phyloP scores from a whole-genome alignment of 179 eudicot species.

The Amaranthus tricolor region DNA sequence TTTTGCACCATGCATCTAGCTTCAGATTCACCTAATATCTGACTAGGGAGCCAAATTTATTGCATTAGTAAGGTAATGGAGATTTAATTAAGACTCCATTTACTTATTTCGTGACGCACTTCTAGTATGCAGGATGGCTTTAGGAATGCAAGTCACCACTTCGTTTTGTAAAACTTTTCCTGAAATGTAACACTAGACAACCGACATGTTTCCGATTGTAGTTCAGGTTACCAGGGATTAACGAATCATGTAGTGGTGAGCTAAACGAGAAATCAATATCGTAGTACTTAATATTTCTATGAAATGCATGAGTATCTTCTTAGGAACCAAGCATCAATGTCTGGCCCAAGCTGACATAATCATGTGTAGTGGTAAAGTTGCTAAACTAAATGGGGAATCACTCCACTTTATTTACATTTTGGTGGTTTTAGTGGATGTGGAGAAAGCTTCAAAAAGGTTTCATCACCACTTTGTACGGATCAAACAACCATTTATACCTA shows the following conservation, averaged over 20 bases:
- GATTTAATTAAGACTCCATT: too few species aligned
- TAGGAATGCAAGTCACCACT: too few species aligned
- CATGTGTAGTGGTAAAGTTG: slow-evolving; percentile 17
- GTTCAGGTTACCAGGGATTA: too few species aligned
- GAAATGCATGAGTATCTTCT: slow-evolving; percentile 7
- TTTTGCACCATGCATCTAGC: neutral
- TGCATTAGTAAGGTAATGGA: neutral
- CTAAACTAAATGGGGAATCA: slow-evolving; percentile 21
- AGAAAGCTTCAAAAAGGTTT: slow-evolving; percentile 22
- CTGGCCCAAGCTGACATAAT: slow-evolving; percentile 22
- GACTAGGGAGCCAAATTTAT: neutral
- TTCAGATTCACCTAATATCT: neutral
- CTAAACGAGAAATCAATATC: slow-evolving; percentile 3
- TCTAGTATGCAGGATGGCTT: too few species aligned
- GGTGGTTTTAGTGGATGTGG: slow-evolving; percentile 24
- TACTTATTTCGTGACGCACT: too few species aligned
- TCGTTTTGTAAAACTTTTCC: too few species aligned
- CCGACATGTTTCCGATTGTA: too few species aligned
- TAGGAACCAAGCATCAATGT: slow-evolving; percentile 14
- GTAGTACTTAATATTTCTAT: slow-evolving; percentile 3
- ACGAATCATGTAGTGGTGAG: neutral
- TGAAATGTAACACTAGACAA: too few species aligned
- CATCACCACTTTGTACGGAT: slow-evolving; percentile 32
- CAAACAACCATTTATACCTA: slow-evolving; percentile 22
- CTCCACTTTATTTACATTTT: slow-evolving; percentile 19